Evolutionary conservation across 176 grass and related monocot genomes (phyloP).

Genomic region (Melocanna baccifera): DNA sequence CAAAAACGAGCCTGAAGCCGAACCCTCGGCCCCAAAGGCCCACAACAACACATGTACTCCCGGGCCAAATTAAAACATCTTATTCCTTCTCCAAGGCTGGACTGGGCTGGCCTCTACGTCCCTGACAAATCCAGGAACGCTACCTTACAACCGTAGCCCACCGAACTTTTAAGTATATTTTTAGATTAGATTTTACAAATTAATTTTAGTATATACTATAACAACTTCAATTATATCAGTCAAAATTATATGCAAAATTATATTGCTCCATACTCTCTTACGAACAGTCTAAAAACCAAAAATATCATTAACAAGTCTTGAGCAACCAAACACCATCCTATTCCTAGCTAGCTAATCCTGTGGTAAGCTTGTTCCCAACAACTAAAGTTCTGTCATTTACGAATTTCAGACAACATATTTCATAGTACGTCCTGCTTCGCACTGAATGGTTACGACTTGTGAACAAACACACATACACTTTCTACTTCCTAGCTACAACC

Average conservation of each 20-base stretch:
- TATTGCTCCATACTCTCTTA: no score
- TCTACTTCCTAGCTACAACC: background rate
- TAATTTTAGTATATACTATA: no score
- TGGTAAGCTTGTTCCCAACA: background rate
- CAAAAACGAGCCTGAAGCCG: background rate
- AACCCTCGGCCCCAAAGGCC: background rate
- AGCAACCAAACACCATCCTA: background rate
- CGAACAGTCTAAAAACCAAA: no score
- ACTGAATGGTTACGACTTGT: background rate
- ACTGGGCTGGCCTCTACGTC: background rate
- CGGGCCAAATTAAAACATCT: background rate
- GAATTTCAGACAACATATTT: background rate
- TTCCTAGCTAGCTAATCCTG: background rate
- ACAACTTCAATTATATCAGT: no score
- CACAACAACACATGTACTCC: background rate
- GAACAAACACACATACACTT: background rate
- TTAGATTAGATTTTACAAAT: no score
- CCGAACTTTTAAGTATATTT: no score
- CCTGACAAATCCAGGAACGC: background rate
- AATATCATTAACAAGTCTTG: background rate
- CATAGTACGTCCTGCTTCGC: background rate
- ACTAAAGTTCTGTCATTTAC: background rate
- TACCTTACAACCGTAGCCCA: background rate
- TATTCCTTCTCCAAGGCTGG: background rate
- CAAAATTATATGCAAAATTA: no score